Evolutionary conservation across 2,329 filamentous ascomycete species (phyloP).

Genomic region (Geosmithia flava): DNA sequence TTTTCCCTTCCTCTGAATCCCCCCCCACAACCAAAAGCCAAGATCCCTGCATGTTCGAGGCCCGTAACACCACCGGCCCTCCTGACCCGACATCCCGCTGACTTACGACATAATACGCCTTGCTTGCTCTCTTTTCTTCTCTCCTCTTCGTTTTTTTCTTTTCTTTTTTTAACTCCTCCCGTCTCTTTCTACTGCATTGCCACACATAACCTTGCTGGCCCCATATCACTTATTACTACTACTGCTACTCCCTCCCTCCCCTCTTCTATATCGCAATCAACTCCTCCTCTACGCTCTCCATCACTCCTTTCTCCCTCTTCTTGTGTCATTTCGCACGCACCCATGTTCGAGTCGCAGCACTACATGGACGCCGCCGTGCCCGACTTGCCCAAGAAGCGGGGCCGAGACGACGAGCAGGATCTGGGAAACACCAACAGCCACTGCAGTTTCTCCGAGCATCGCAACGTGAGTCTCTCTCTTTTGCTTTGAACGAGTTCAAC

Average conservation of each 20-base stretch:
- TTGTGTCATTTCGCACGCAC: no score
- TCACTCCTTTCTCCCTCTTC: neutral
- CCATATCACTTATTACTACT: no score
- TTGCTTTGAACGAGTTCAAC: no score
- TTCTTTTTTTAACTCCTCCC: neutral
- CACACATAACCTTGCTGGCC: no score
- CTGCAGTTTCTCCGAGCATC: slow-evolving; percentile 34
- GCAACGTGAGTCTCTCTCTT: slow-evolving; percentile 26
- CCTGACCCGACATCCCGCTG: neutral
- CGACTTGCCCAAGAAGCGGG: slow-evolving; percentile 29
- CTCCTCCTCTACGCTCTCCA: no score
- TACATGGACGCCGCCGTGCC: slow-evolving; percentile 15
- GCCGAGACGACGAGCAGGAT: slow-evolving; percentile 32
- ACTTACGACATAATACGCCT: neutral
- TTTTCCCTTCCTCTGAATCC: neutral
- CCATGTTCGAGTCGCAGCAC: slow-evolving; percentile 24
- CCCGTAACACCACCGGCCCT: neutral
- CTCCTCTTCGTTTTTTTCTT: neutral
- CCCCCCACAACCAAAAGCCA: neutral
- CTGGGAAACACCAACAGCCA: slow-evolving; percentile 12
- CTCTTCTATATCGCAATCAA: no score
- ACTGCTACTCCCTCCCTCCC: no score
- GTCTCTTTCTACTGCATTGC: no score
- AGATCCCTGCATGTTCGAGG: neutral
- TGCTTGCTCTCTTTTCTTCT: no score